These are phyloP conservation scores for Ustilago loliicola DNA, from an alignment of 1,284 basidiomycete species.

Conservation along the genomic window DNA sequence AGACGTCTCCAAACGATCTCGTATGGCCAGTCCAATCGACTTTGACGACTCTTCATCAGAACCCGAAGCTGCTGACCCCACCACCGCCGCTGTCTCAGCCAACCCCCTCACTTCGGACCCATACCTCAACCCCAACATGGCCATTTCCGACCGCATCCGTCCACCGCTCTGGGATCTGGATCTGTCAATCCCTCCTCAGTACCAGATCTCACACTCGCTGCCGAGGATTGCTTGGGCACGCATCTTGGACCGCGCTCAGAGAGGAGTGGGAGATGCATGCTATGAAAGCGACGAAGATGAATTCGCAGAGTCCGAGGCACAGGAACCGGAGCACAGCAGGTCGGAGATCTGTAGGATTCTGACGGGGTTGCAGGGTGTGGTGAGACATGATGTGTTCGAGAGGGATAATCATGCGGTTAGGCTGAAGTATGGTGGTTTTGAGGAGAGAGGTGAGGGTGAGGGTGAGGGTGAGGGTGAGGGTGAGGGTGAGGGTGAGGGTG, in stretches of 20 bases:
- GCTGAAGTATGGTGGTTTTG: slow-evolving; percentile 31
- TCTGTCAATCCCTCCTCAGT: slow-evolving; percentile 32
- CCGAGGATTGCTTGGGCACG: slow-evolving; percentile 58
- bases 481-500: no score
- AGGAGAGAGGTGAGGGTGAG: no score
- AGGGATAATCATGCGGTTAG: slow-evolving; percentile 36
- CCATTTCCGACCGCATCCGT: slow-evolving; percentile 38
- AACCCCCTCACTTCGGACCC: slow-evolving; percentile 45
- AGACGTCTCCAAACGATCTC: slow-evolving; percentile 41
- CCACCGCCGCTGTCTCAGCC: slow-evolving; percentile 10
- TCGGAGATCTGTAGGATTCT: slow-evolving; percentile 54
- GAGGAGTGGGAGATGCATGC: slow-evolving; percentile 64
- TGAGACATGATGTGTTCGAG: slow-evolving; percentile 41
- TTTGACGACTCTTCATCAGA: slow-evolving; percentile 35
- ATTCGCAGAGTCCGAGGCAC: slow-evolving; percentile 54
- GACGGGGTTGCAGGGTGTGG: slow-evolving; percentile 44
- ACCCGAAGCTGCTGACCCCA: background rate
- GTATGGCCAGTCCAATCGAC: slow-evolving; percentile 47
- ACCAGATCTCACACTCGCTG: slow-evolving; percentile 34
- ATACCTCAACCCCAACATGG: slow-evolving; percentile 32
- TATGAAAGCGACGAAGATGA: slow-evolving; percentile 65
- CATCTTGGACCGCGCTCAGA: slow-evolving; percentile 61
- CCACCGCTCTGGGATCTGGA: slow-evolving; percentile 54
- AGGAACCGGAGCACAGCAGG: slow-evolving; percentile 41
- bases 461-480: no score